phyloP scores from a whole-genome alignment of 2,329 filamentous ascomycete species.

The Bimuria novae-zelandiae region DNA sequence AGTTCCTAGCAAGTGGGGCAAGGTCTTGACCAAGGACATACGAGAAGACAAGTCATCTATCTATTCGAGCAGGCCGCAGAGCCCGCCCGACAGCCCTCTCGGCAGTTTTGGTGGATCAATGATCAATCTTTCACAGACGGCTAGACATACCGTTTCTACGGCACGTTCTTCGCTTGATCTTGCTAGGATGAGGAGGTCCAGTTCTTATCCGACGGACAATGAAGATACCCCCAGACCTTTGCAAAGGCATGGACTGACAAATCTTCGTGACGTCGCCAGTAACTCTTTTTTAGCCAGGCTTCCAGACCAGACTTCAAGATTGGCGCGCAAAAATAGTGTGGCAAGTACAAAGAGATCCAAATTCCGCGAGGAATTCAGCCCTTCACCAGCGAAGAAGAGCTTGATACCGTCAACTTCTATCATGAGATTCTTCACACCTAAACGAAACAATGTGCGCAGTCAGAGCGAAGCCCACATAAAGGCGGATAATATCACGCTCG shows the following conservation, averaged over 20 bases:
- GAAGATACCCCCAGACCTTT: conserved; percentile 29
- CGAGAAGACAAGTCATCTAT: conserved; percentile 40
- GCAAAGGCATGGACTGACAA: conserved; percentile 16
- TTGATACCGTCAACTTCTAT: conserved; percentile 30
- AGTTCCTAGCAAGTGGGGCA: conserved; percentile 46
- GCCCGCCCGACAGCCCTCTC: conserved; percentile 29
- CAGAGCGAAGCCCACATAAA: conserved; percentile 38
- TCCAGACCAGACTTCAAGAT: background rate
- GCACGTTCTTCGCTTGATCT: conserved; percentile 14
- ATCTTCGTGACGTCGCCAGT: conserved; percentile 7
- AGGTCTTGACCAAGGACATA: conserved; percentile 27
- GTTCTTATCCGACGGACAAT: conserved; percentile 30
- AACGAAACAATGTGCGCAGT: conserved; percentile 33
- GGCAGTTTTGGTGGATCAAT: conserved; percentile 31
- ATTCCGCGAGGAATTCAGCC: conserved; percentile 45
- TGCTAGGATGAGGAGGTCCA: conserved; percentile 20
- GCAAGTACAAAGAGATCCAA: conserved; percentile 40
- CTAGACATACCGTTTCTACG: conserved; percentile 13
- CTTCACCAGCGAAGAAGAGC: conserved; percentile 34
- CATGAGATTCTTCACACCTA: conserved; percentile 37
- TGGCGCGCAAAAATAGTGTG: conserved; percentile 34
- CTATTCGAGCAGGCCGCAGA: conserved; percentile 47
- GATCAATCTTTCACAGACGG: conserved; percentile 21
- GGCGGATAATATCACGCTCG: conserved; percentile 1
- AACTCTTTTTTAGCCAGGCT: background rate